Conservation (phyloP, 345 rosid genomes). For the Eucalyptus polyanthemos region DNA sequence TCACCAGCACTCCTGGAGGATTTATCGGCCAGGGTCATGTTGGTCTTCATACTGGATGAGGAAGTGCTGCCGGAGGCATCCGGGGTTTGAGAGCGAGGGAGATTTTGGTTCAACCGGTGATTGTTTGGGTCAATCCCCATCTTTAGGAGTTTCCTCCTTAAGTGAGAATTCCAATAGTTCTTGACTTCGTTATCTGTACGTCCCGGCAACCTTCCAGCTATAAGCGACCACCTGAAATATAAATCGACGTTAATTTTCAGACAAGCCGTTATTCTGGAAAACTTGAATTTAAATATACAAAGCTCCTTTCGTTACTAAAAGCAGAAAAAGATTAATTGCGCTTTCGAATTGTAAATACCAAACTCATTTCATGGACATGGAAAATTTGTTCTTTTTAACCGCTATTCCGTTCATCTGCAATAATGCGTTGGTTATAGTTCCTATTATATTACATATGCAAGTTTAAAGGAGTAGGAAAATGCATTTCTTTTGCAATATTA, state of each 20-base stretch:
- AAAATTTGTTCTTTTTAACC: neutral
- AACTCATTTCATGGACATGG: neutral
- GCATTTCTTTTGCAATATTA: neutral
- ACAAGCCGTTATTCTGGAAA: neutral
- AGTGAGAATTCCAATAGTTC: slow-evolving; percentile 32
- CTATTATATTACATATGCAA: neutral
- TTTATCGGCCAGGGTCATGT: neutral
- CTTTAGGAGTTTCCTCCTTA: slow-evolving; percentile 21
- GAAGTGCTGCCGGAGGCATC: neutral
- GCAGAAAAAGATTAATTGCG: neutral
- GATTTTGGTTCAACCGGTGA: slow-evolving; percentile 7
- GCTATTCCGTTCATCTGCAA: neutral
- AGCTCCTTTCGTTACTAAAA: neutral
- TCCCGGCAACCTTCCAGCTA: slow-evolving; percentile 39
- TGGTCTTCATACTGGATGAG: neutral
- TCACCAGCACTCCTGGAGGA: neutral
- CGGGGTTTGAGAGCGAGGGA: neutral
- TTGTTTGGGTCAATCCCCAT: slow-evolving; percentile 33
- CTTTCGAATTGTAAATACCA: neutral
- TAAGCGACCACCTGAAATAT: slow-evolving; percentile 29
- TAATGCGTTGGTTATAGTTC: neutral
- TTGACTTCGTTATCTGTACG: slow-evolving; percentile 35
- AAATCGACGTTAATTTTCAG: neutral
- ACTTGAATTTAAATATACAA: neutral
- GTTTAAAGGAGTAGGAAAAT: neutral